phyloP scores from a whole-genome alignment of 1,284 basidiomycete genomes.

The Pseudozyma sp. region DNA sequence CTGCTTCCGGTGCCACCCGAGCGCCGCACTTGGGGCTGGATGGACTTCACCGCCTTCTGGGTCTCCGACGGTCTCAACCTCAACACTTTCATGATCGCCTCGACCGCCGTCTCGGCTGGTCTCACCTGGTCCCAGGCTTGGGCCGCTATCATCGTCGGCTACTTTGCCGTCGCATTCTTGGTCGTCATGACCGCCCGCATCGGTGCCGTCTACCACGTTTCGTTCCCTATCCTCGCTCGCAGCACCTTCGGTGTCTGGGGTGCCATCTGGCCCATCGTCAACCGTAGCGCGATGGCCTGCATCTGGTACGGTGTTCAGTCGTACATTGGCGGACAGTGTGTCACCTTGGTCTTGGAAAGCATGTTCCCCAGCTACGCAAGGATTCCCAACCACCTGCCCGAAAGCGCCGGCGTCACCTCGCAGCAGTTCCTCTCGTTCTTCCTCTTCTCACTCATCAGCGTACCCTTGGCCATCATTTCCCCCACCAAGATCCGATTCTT shows the following conservation, averaged over 20 bases:
- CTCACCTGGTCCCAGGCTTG: conserved; percentile 60
- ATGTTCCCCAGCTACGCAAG: conserved; percentile 73
- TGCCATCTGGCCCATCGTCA: conserved; percentile 82
- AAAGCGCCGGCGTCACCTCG: conserved; percentile 77
- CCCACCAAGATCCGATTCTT: conserved; percentile 84
- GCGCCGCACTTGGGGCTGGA: conserved; percentile 51
- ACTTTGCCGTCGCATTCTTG: conserved; percentile 78
- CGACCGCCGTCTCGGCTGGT: conserved; percentile 43
- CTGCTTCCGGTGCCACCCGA: conserved; percentile 56
- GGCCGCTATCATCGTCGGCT: conserved; percentile 73
- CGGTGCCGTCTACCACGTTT: conserved; percentile 73
- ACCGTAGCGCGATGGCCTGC: conserved; percentile 80
- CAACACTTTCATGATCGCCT: conserved; percentile 55
- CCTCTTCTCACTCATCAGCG: conserved; percentile 83
- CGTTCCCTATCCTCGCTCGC: conserved; percentile 82
- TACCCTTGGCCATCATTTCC: conserved; percentile 83
- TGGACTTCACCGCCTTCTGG: conserved; percentile 61
- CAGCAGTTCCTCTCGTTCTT: conserved; percentile 82
- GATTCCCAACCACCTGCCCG: conserved; percentile 79
- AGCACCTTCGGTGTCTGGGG: conserved; percentile 82
- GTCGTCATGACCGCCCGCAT: conserved; percentile 83
- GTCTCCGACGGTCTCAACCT: conserved; percentile 63
- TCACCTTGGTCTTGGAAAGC: conserved; percentile 80
- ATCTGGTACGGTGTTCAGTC: conserved; percentile 69
- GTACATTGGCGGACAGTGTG: conserved; percentile 78